Base-by-base conservation (phyloP, 805 yeast species). In the Wickerhamiella sergipiensis region DNA sequence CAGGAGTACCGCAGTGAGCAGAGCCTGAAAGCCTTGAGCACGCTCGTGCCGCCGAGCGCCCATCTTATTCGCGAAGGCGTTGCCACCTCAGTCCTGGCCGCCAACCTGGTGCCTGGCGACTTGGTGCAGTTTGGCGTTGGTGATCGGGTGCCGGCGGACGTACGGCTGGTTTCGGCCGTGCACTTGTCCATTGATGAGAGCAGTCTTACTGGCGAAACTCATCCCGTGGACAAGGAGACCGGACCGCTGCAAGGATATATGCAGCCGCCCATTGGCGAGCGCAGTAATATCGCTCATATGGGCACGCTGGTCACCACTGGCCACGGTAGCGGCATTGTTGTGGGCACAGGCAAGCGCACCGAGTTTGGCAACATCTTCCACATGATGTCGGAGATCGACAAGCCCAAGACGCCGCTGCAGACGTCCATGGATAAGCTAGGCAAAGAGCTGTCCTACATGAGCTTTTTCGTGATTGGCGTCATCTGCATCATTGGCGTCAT, bases 271-370 rank as follows among this genome's bases (percentile, higher is more conserved):
- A 72, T 84, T 46, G 78, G 81, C 51, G 84, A 82, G 51, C 80
- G 97, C 62, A 69, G 71, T 18, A 80, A 81, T 52, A 84, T 88
- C 55, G 97, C 95, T 1, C 90, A 78, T 64, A 92, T 92, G 98
- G 98, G 99, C 49, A 92, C 99, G 2, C 72, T 92, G 59, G 97
- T 92, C 6, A 80, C 96, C 60, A 95, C 87, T 64, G 99, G 99
- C 26, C 89, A 85, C 60, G 99, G 97, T 18, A 62, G 83, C 1
- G 99, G 98, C 55, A 75, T 92, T 43, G 98, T 92, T 15, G 78
- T 92, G 33, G 95, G 90, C 12, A 92, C 96, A 1, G 95, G 94
- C 39, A 72, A 77, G 39, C 79, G 81, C 57, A 90, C 98, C 2
- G 96, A 94, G 47, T 88, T 92, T 68, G 99, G 99, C 48, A 74